phyloP scores from a whole-genome alignment of 805 yeast genomes.

The Spathaspora boniae region DNA sequence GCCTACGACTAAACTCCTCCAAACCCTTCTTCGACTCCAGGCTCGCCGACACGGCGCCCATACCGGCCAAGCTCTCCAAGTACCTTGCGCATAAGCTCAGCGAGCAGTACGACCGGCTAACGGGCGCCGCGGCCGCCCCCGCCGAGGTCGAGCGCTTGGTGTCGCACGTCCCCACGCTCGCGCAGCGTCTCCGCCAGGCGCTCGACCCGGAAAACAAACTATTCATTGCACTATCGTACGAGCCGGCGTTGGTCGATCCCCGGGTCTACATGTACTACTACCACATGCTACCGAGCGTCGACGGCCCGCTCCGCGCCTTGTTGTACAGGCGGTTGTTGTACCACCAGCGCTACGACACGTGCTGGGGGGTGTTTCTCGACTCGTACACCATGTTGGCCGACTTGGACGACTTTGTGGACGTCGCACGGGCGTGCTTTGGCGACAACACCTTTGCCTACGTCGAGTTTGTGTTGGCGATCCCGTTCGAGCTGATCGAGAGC shows the following conservation, averaged over 20 bases:
- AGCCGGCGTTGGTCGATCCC: slow-evolving; percentile 31
- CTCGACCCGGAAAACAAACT: slow-evolving; percentile 30
- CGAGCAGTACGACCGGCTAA: neutral
- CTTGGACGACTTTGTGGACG: slow-evolving; percentile 34
- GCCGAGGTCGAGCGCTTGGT: neutral
- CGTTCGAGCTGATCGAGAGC: slow-evolving; percentile 8
- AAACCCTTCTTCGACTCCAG: slow-evolving; percentile 1
- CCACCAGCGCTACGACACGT: slow-evolving; percentile 25
- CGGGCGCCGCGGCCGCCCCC: neutral
- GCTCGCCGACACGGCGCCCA: neutral
- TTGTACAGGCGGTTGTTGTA: slow-evolving; percentile 26
- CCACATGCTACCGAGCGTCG: slow-evolving; percentile 9
- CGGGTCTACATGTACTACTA: slow-evolving; percentile 20
- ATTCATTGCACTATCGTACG: slow-evolving; percentile 25
- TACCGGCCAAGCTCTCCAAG: slow-evolving; percentile 1
- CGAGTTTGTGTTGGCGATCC: slow-evolving; percentile 22
- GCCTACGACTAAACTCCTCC: slow-evolving; percentile 2
- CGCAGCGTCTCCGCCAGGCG: slow-evolving; percentile 17
- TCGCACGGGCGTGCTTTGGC: slow-evolving; percentile 17
- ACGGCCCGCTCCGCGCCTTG: slow-evolving; percentile 19
- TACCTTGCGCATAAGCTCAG: slow-evolving; percentile 1
- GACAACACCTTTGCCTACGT: slow-evolving; percentile 24
- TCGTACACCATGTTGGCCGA: slow-evolving; percentile 30
- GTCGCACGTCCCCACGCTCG: slow-evolving; percentile 13
- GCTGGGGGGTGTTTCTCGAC: slow-evolving; percentile 28